Base-by-base conservation (phyloP, 2,329 filamentous ascomycete species). In the Sporothrix euskadiensis region DNA sequence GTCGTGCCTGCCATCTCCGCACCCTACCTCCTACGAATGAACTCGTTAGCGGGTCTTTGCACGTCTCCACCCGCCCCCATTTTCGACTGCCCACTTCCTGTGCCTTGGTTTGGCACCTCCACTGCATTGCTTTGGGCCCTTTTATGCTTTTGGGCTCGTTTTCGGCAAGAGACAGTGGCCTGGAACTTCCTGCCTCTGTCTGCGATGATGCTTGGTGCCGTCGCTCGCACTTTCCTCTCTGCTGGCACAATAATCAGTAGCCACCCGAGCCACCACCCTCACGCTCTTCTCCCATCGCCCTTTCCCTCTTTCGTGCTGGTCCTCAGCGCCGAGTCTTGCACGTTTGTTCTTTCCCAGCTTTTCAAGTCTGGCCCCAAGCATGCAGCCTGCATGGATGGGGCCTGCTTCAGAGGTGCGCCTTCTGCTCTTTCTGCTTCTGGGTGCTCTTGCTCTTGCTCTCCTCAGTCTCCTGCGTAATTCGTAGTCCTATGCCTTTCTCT, bases 11-110 rank as follows among this genome's bases (percentile, higher is more conserved):
- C 66, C 19, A 39, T 69, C 66, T 69, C 66, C 66, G 56, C 66
- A 30, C 66, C n/a, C n/a, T n/a, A n/a, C n/a, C n/a, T n/a, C 66
- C 66, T 30, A 41, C 44, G 19, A 68, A 68, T 52, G 52, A 66
- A 68, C 44, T 68, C 47, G 44, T 68, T 68, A 68, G 65, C 65
- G 65, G 63, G 39, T 39, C 59, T 63, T 32, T 49, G 44, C 41
- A 44, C 16, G n/a, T 68, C 63, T 68, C 65, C 65, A 68, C 44
- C 47, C 41, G 63, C 41, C 44, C 65, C 44, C 30, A 68, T 52
- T 41, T n/a, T 71, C 59, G 30, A n/a, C 39, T 65, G 59, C 59
- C 59, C 59, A 65, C 59, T 44, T 44, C 59, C 59, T 65, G 39
- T 65, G 61, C 61, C 61, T 65, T 65, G 61, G 61, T 65, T 61